Evolutionary conservation across 768 basidiomycete species (phyloP), one percentile per base, ranked within the genome.

Genomic region (Tulasnella sp.): DNA sequence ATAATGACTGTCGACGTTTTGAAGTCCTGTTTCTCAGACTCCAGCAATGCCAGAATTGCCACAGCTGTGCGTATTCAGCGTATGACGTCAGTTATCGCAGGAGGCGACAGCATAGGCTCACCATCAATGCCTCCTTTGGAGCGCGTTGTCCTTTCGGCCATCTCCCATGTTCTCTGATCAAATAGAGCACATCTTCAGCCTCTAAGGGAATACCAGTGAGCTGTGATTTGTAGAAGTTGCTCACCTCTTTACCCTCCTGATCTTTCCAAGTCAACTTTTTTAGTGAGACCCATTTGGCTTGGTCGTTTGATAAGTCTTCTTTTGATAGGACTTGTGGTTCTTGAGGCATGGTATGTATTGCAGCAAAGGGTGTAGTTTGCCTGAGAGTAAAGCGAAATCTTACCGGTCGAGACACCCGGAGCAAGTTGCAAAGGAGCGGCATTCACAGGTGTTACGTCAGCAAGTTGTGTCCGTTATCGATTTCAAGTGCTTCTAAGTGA

Each of bases 241-340:
- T 35, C 54, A 85, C 88, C 69, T 83, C 70, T 60, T 69, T 75
- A 2, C 90, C 89, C 10, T 78, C 76, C 56, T 78, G 72, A 68
- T 95, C 92, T 48, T 72, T 64, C 67, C 83, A 96, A 40, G 73
- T 73, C 57, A 93, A 78, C 65, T 80, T 83, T 65, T 84, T 83
- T 59, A 95, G 67, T 7, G 78, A 77, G 47, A 95, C 71, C 83
- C 89, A 95, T 68, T 88, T 92, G 52, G 63, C 61, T 20, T 64
- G 45, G 3, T 60, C 62, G 5, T 58, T 59, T 41, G 64, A 60
- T 42, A 60, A 53, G 47, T 65, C 62, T 41, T 62, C 60, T 15
- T 39, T 54, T 4, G 74, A 73, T 37, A 80, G 59, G 24, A 86
- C 69, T 59, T 70, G 73, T 0, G 83, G 75, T 5, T 60, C 39